Evolutionary conservation across 2,329 filamentous ascomycete genomes (phyloP).

Genomic region (Colletotrichum kahawae): DNA sequence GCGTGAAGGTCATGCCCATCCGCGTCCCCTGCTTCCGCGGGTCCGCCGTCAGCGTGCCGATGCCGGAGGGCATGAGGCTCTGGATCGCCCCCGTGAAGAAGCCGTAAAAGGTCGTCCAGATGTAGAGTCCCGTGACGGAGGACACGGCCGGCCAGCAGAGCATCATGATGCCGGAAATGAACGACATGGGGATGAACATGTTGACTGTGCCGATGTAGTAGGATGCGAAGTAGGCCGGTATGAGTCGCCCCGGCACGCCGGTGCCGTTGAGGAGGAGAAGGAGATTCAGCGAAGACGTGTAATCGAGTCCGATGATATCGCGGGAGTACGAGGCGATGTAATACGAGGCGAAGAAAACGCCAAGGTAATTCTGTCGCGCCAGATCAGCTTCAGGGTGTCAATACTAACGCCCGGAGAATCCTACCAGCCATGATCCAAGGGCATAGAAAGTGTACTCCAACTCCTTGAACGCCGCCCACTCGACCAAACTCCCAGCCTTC

Average conservation of each 20-base stretch:
- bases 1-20: constrained; percentile 64
- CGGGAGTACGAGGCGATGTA: constrained; percentile 59
- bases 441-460: constrained; percentile 47
- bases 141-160: constrained; percentile 65
- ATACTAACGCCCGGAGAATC: not conserved
- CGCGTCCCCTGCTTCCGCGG: constrained; percentile 56
- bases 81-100: constrained; percentile 68
- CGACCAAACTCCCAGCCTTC: constrained; percentile 45
- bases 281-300: constrained; percentile 60
- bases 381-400: not conserved
- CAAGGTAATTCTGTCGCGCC: constrained; percentile 47
- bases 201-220: constrained; percentile 66
- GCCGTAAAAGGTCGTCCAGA: constrained; percentile 68
- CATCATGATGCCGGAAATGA: constrained; percentile 46
- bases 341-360: constrained; percentile 64
- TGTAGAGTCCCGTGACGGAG: constrained; percentile 57
- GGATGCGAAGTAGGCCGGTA: constrained; percentile 64
- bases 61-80: constrained; percentile 67
- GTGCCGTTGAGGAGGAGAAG: constrained; percentile 70
- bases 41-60: constrained; percentile 60
- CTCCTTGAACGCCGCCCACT: constrained; percentile 51
- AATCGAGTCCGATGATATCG: constrained; percentile 46
- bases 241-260: constrained; percentile 60
- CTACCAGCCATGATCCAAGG: constrained; percentile 33
- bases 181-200: constrained; percentile 55